Conservation (phyloP, 2,329 filamentous ascomycete species). For the Elsinoe perseae region DNA sequence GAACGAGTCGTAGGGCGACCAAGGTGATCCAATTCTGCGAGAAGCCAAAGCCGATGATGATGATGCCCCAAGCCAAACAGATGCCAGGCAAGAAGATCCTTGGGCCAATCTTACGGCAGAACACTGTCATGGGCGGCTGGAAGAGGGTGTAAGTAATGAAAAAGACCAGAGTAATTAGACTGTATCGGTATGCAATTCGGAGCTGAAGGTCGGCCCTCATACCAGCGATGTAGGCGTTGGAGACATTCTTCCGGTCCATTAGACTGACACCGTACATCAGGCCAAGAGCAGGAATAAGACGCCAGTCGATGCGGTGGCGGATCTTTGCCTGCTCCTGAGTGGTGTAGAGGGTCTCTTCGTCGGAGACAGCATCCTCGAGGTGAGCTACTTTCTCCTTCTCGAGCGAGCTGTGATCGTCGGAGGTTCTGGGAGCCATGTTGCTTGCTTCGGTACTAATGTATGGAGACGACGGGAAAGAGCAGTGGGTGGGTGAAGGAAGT, state of each 20-base stretch:
- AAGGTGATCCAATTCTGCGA: conserved; percentile 46
- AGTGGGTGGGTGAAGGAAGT: neutral
- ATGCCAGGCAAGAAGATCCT: conserved; percentile 30
- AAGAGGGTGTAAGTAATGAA: conserved; percentile 67
- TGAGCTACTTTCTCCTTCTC: conserved; percentile 6
- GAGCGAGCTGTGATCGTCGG: neutral
- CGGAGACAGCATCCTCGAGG: neutral
- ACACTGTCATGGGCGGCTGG: conserved; percentile 62
- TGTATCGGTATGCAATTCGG: conserved; percentile 26
- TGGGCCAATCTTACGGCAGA: conserved; percentile 57
- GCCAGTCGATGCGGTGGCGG: conserved; percentile 58
- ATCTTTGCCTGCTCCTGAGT: conserved; percentile 58
- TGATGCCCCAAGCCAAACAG: conserved; percentile 50
- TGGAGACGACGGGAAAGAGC: neutral
- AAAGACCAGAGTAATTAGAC: conserved; percentile 57
- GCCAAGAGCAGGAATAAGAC: conserved; percentile 41
- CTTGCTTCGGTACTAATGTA: neutral
- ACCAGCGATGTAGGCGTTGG: conserved; percentile 31
- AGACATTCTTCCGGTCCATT: conserved; percentile 30
- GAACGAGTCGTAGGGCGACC: conserved; percentile 49
- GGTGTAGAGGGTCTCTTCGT: conserved; percentile 26
- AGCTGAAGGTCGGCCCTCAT: conserved; percentile 30
- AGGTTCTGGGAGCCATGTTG: conserved; percentile 3
- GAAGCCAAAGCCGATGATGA: conserved; percentile 60
- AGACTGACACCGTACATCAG: conserved; percentile 32